Evolutionary conservation across 768 basidiomycete species (phyloP), one percentile per base, ranked within the genome.

Genomic region (Kwoniella europaea): DNA sequence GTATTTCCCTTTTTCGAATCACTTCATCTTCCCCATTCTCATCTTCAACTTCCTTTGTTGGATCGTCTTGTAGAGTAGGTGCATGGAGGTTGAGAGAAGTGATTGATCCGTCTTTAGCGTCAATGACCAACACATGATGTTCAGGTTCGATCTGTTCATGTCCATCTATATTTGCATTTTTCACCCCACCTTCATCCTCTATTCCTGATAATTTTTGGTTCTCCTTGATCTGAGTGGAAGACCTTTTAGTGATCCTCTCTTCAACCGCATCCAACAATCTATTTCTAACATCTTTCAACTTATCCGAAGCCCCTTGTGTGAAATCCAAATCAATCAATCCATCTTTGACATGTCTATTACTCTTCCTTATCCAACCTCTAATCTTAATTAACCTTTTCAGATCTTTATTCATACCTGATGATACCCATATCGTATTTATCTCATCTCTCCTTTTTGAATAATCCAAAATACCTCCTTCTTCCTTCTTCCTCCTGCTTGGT

Each of bases 261-360:
- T 57, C 12, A 22, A 70, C 27, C 20, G 71, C 65, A 15, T 20
- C 41, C 62, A 64, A 22, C 46, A 68, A 46, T 20, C 50, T 44
- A 0, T 63, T 67, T 46, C 65, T 52, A 4, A 65, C n/a, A 18
- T 42, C 53, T 44, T 24, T 65, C 41, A 57, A 44, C 18, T 66
- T 65, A 12, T 61, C 63, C 42, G 64, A 60, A 13, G 69, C 64
- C 9, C 22, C 43, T 5, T 54, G 18, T 22, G 69, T 65, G 24
- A 72, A 72, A 56, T 72, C 71, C 20, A 72, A 50, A 61, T 72
- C 67, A 13, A 72, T 62, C 35, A 61, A 55, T 18, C 46, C 46
- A 50, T 50, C 46, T 18, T 18, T 35, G 1, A 35, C 46, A 27
- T 50, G 15, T 10, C 24, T 53, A 13, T 63, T 60, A 7, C 52